These are phyloP conservation scores for Chalciporus chontae DNA, from an alignment of 768 basidiomycete genomes.

Conservation along the genomic window DNA sequence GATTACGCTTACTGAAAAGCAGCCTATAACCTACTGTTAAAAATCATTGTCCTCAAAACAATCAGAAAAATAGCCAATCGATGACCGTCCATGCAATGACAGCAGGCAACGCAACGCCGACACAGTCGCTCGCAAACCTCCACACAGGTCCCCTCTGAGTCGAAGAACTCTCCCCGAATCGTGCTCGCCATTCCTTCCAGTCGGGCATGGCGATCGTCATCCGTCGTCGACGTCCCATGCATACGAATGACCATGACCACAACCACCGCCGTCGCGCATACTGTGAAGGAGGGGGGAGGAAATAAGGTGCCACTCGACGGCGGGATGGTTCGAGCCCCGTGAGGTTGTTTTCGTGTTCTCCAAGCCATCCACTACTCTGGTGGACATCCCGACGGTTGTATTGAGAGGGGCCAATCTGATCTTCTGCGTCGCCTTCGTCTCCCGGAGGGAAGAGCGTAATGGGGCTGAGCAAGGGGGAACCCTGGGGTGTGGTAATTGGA, in stretches of 20 bases:
- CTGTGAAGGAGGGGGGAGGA: conserved; percentile 38
- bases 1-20: conserved; percentile 5
- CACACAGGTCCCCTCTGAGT: conserved; percentile 30
- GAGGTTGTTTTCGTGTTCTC: conserved; percentile 12
- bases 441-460: conserved; percentile 36
- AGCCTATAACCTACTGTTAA: neutral
- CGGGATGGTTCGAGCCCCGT: neutral
- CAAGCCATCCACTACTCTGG: conserved; percentile 31
- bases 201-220: conserved; percentile 44
- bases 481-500: conserved; percentile 35
- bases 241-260: conserved; percentile 51
- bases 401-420: conserved; percentile 46
- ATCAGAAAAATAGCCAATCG: conserved; percentile 29
- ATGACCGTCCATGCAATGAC: conserved; percentile 24
- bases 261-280: conserved; percentile 23
- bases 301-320: conserved; percentile 25
- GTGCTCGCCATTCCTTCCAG: conserved; percentile 21
- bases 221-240: conserved; percentile 53
- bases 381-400: conserved; percentile 41
- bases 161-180: conserved; percentile 11
- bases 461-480: conserved; percentile 38
- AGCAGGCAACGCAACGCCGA: conserved; percentile 30
- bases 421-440: conserved; percentile 45
- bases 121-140: conserved; percentile 38
- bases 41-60: neutral